Evolutionary conservation across 306 rosid genomes (phyloP), one percentile per base, ranked within the genome.

Genomic region (Styphnolobium japonicum): DNA sequence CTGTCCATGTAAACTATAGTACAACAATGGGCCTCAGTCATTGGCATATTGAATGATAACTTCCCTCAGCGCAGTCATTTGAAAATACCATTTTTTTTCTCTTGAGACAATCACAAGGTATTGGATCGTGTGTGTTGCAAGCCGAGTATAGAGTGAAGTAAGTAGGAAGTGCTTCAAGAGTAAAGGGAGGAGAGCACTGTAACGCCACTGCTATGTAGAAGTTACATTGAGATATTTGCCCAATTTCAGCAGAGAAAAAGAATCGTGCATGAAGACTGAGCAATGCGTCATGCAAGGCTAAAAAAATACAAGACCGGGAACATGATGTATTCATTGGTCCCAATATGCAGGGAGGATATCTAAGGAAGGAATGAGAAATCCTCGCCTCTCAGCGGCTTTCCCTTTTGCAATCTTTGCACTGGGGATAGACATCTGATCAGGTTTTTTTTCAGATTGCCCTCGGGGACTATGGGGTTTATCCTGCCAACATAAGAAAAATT

Each of bases 401-500:
- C 81, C 92, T 49, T 66, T 87, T 1, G 37, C 65, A 43, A 40
- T 71, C 16, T 71, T 82, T 11, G 55, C 43, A 84, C 65, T 18
- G 7, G 87, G 87, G 27, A 77, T 43, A 42, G 81, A 69, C 57
- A 72, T 75, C 64, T 77, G 88, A 76, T 81, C 88, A 15, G 51
- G 49, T 87, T 67, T 87, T 75, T 75, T 83, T 49, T 87, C 88
- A 85, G 80, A 56, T 39, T 36, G 85, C 36, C 85, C 79, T 36
- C 43, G 64, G 53, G 92, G 89, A 84, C 88, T 85, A 5, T 4
- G 86, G 39, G 86, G 73, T 88, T 70, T 87, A 43, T 89, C 96
- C 96, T 94, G 91, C 37, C 29, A 61, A 77, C 68, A 84, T 62
- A 80, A 34, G 62, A 57, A 56, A 63, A 72, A 43, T 1, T 69